A percentile compares a stretch with the other conserved stretches of the same genome.
These are phyloP conservation scores for Triticum monococcum DNA, from an alignment of 176 grass and related monocot genomes.

Conservation along the genomic window DNA sequence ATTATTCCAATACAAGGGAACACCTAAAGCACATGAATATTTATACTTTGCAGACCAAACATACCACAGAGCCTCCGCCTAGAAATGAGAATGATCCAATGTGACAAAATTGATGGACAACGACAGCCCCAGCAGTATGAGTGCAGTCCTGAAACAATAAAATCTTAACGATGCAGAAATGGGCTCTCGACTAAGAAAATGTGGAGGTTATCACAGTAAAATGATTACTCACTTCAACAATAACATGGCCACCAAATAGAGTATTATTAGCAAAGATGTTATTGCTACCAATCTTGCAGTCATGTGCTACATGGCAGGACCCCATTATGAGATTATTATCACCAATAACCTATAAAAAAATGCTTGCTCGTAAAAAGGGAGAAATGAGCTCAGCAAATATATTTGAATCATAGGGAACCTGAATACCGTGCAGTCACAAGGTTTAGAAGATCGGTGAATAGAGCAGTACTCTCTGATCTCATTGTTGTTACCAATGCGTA, in stretches of 20 bases:
- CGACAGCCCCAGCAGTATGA: constrained; percentile 71
- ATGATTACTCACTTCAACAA: constrained; percentile 74
- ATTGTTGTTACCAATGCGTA: constrained; percentile 73
- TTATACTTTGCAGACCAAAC: constrained; percentile 13
- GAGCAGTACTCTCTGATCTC: constrained; percentile 85
- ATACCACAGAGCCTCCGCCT: constrained; percentile 80
- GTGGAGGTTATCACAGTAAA: constrained; percentile 16
- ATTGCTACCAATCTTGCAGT: constrained; percentile 82
- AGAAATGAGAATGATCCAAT: constrained; percentile 89
- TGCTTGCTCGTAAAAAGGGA: neutral
- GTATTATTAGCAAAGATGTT: constrained; percentile 97
- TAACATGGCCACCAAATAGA: constrained; percentile 76
- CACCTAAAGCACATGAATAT: neutral
- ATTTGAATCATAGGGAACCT: constrained; percentile 30
- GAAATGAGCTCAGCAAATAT: neutral
- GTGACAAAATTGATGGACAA: constrained; percentile 94
- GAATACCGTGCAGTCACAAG: constrained; percentile 68
- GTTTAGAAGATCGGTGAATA: constrained; percentile 83
- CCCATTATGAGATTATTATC: constrained; percentile 92
- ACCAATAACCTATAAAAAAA: constrained; percentile 75
- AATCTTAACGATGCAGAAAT: neutral
- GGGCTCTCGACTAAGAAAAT: neutral
- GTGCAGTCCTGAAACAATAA: constrained; percentile 52
- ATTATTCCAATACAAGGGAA: neutral
- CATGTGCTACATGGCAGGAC: constrained; percentile 92